Percentiles rank a stretch among this genome's conserved stretches.
Evolutionary conservation across 192 early-diverging fungal genomes (phyloP).

Genomic region (Phycomyces blakesleeanus): DNA sequence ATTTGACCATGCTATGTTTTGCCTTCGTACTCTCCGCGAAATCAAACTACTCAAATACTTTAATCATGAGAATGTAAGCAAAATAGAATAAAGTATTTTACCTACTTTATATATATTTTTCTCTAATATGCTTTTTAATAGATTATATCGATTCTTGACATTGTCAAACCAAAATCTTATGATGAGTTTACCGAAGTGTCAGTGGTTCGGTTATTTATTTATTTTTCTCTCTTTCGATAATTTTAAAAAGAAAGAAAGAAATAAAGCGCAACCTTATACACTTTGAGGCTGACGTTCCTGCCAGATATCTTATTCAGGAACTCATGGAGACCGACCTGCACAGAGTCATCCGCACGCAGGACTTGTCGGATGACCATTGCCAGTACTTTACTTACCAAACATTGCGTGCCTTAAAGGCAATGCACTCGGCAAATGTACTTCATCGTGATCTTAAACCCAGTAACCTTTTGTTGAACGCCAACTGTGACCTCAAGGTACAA

Average conservation of each 20-base stretch:
- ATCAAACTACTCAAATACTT: constrained; percentile 84
- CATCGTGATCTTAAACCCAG: constrained; percentile 98
- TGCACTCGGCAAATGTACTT: constrained; percentile 96
- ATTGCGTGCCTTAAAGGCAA: constrained; percentile 93
- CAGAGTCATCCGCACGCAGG: constrained; percentile 94
- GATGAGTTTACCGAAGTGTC: constrained; percentile 89
- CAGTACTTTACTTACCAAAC: constrained; percentile 99
- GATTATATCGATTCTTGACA: constrained; percentile 91
- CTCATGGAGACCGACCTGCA: constrained; percentile 99
- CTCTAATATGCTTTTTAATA: no score
- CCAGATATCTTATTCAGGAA: constrained; percentile 89
- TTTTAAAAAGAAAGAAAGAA: no score
- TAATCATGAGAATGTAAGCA: constrained; percentile 77
- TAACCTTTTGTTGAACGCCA: constrained; percentile 85
- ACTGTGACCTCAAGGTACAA: constrained; percentile 79
- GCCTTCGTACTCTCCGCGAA: constrained; percentile 74
- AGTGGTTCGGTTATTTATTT: constrained; percentile 14
- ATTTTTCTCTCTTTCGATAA: no score
- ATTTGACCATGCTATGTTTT: constrained; percentile 84
- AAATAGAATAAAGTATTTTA: no score
- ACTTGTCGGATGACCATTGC: constrained; percentile 92
- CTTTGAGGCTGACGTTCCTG: no score
- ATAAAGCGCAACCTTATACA: constrained; percentile 2
- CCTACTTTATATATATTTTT: no score
- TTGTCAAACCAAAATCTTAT: constrained; percentile 76